Conservation (phyloP, 352 stramenopile species). For the Globisporangium lucens region DNA sequence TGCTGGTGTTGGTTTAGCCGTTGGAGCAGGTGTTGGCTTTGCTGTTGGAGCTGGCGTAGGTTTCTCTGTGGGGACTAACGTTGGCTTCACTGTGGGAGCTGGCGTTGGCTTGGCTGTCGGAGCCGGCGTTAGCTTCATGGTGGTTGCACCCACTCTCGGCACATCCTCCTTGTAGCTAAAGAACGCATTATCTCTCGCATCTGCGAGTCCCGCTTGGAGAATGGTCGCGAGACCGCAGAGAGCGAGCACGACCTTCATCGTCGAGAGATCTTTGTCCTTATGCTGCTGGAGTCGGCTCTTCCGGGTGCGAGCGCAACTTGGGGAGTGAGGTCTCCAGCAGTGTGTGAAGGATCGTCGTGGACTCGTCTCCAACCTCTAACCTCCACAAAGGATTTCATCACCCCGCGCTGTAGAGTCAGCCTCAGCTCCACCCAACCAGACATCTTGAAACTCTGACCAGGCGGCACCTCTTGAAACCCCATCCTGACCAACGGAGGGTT, state of each 20-base stretch:
- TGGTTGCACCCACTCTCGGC: background rate
- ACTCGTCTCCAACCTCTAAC: background rate
- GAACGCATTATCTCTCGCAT: background rate
- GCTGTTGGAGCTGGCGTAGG: too few species aligned
- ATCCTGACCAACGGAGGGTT: background rate
- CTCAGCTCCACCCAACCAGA: background rate
- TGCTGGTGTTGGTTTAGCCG: too few species aligned
- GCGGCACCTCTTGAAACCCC: background rate
- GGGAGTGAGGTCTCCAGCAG: background rate
- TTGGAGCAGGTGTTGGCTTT: too few species aligned
- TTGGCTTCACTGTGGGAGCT: background rate
- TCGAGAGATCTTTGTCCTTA: background rate
- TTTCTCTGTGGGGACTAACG: too few species aligned
- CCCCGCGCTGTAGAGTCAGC: background rate
- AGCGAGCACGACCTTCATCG: conserved; percentile 9
- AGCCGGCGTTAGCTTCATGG: background rate
- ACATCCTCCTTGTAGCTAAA: background rate
- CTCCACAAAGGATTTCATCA: background rate
- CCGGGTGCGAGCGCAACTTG: background rate
- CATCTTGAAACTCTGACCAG: background rate
- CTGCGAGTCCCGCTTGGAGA: background rate
- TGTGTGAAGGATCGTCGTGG: background rate
- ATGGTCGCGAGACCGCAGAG: conserved; percentile 5
- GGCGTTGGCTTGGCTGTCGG: background rate
- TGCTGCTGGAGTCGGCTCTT: background rate